A percentile compares a stretch with the other conserved stretches of the same genome.
These are phyloP conservation scores for Aspergillus bombycis DNA, from an alignment of 2,329 filamentous ascomycete genomes.

Conservation along the genomic window DNA sequence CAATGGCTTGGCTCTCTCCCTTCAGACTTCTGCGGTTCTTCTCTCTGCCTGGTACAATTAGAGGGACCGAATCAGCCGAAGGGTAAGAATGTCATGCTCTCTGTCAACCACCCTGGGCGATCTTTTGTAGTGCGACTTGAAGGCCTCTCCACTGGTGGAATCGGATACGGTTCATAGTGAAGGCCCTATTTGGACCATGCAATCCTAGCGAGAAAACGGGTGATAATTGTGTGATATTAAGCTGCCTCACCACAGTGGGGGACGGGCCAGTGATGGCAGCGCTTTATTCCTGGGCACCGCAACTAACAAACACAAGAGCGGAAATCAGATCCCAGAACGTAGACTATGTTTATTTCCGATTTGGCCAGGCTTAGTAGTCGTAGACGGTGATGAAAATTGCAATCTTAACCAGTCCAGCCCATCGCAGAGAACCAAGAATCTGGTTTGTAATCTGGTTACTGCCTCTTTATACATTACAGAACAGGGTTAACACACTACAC, in stretches of 20 bases:
- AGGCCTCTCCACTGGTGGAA: neutral
- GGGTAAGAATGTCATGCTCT: neutral
- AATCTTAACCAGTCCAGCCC: neutral
- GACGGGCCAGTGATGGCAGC: neutral
- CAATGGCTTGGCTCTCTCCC: constrained; percentile 18
- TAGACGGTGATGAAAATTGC: neutral
- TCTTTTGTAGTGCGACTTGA: neutral
- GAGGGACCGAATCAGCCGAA: neutral
- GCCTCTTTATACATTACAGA: neutral
- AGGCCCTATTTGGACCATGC: neutral
- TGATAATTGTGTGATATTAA: neutral
- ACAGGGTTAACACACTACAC: neutral
- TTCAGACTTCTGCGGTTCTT: neutral
- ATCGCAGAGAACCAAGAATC: neutral
- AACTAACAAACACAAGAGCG: neutral
- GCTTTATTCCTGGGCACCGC: neutral
- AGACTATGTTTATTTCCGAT: neutral
- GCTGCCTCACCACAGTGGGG: neutral
- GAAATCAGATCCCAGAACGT: neutral
- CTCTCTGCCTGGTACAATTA: neutral
- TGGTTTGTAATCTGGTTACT: neutral
- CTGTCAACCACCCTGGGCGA: neutral
- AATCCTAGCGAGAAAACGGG: neutral
- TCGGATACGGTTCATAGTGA: neutral
- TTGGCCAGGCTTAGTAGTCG: neutral